These are phyloP conservation scores for Phytophthora tentaculata DNA, from an alignment of 352 stramenopile genomes.

Conservation along the genomic window DNA sequence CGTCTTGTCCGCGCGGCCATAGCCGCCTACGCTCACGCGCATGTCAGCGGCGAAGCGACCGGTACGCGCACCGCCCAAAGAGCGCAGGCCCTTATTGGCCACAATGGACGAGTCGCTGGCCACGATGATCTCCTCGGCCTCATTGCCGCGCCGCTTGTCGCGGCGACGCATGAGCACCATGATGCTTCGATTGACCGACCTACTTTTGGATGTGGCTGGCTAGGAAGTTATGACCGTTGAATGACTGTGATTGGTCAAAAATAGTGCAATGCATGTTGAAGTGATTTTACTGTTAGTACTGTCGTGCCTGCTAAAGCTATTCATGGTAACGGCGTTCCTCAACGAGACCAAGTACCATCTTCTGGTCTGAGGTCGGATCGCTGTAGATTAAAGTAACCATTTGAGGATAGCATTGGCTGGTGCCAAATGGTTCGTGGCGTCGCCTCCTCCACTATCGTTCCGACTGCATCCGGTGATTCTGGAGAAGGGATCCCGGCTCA, in stretches of 20 bases:
- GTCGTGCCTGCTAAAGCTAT: no score
- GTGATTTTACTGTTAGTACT: not conserved
- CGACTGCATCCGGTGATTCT: constrained; percentile 29
- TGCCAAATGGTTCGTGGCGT: constrained; percentile 29
- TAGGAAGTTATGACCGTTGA: not conserved
- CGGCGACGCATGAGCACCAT: constrained; percentile 80
- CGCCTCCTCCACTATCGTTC: constrained; percentile 20
- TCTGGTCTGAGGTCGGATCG: no score
- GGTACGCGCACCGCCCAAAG: constrained; percentile 51
- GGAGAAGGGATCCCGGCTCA: no score
- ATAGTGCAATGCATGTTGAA: not conserved
- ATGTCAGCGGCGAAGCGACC: constrained; percentile 84
- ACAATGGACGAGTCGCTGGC: constrained; percentile 71
- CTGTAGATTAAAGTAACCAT: no score
- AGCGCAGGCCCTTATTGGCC: constrained; percentile 72
- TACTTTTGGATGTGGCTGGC: not conserved
- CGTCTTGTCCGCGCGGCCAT: constrained; percentile 79
- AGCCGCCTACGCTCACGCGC: constrained; percentile 72
- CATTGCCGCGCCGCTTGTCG: constrained; percentile 77
- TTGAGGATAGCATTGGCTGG: no score
- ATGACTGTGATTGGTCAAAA: no score
- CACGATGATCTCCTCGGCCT: constrained; percentile 60
- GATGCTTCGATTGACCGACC: constrained; percentile 7
- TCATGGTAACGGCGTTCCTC: no score
- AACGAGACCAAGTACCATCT: no score